A percentile compares a stretch with the other conserved stretches of the same genome.
Conservation (phyloP, 352 stramenopile species). For the Albugo laibachii region DNA sequence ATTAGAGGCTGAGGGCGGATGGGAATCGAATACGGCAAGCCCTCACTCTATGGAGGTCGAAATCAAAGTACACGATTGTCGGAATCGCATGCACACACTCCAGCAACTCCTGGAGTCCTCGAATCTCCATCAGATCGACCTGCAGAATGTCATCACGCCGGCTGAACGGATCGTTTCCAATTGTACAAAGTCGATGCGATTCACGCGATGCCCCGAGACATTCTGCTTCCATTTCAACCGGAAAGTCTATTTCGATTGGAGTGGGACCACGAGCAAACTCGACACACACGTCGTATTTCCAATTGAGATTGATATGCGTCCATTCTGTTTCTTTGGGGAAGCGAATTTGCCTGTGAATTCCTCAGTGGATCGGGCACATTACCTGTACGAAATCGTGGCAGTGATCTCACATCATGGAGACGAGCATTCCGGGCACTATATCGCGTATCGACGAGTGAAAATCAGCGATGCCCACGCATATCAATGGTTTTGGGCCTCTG, state of each 20-base stretch:
- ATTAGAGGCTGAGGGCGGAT: conserved; percentile 11
- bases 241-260: conserved; percentile 57
- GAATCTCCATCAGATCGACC: background rate
- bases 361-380: background rate
- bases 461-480: conserved; percentile 1
- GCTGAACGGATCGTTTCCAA: conserved; percentile 5
- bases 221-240: conserved; percentile 80
- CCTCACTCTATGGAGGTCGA: conserved; percentile 21
- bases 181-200: conserved; percentile 48
- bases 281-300: conserved; percentile 65
- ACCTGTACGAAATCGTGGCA: conserved; percentile 44
- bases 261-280: conserved; percentile 48
- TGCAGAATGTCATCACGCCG: background rate
- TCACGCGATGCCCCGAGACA: conserved; percentile 59
- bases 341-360: background rate
- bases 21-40: conserved; percentile 3
- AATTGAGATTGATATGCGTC: conserved; percentile 51
- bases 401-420: conserved; percentile 79
- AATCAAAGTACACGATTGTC: conserved; percentile 33
- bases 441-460: conserved; percentile 43
- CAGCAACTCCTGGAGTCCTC: conserved; percentile 15
- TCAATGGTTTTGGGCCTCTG: conserved; percentile 78
- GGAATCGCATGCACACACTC: conserved; percentile 42
- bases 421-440: conserved; percentile 70
- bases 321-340: conserved; percentile 17